Evolutionary conservation across 208 protist genomes (phyloP).

Genomic region (Leishmania arabica): DNA sequence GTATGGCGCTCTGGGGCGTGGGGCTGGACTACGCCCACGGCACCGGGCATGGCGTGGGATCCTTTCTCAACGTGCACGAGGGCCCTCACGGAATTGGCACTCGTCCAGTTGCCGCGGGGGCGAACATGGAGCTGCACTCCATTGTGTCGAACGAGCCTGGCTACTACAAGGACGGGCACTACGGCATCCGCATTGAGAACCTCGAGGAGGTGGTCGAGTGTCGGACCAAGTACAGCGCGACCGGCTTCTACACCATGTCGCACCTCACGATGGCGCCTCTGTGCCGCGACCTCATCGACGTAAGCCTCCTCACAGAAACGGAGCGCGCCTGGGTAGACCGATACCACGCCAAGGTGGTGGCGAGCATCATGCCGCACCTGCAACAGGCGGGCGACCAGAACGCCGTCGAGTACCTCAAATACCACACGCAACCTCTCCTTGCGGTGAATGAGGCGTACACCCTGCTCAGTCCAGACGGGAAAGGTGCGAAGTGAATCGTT

Average conservation of each 20-base stretch:
- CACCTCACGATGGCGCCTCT: slow-evolving; percentile 91
- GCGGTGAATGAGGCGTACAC: neutral
- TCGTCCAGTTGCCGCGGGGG: slow-evolving; percentile 50
- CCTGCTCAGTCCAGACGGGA: neutral
- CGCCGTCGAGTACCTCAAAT: slow-evolving; percentile 68
- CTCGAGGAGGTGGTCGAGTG: slow-evolving; percentile 88
- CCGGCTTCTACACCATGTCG: slow-evolving; percentile 77
- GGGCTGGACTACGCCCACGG: slow-evolving; percentile 97
- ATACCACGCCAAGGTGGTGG: slow-evolving; percentile 71
- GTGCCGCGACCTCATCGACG: slow-evolving; percentile 90
- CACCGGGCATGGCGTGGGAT: slow-evolving; percentile 97
- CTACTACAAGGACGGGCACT: slow-evolving; percentile 97
- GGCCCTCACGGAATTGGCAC: slow-evolving; percentile 85
- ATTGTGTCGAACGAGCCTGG: slow-evolving; percentile 95
- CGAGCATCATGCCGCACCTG: slow-evolving; percentile 49
- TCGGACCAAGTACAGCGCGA: slow-evolving; percentile 51
- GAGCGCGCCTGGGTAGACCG: slow-evolving; percentile 78
- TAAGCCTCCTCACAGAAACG: slow-evolving; percentile 57
- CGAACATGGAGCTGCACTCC: slow-evolving; percentile 54
- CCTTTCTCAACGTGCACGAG: slow-evolving; percentile 97
- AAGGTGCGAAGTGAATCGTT: neutral
- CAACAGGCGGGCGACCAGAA: slow-evolving; percentile 42
- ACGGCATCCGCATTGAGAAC: slow-evolving; percentile 99
- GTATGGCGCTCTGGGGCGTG: slow-evolving; percentile 89
- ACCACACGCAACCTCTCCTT: slow-evolving; percentile 67